Conservation (phyloP, 257 asterid species). For the Gentiana macrophylla region DNA sequence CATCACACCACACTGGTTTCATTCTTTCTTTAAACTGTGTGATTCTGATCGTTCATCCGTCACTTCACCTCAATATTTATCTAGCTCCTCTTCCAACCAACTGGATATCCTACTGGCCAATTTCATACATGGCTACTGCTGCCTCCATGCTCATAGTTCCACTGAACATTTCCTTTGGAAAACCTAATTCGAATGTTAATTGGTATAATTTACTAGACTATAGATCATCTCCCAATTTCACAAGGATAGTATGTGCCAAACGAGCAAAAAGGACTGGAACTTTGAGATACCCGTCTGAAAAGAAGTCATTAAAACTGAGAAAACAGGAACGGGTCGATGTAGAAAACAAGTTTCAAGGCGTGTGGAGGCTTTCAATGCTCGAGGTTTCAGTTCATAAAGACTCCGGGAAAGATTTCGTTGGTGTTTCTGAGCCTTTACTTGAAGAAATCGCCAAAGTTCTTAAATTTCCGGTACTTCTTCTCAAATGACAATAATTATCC, state of each 20-base stretch:
- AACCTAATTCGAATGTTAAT: constrained; percentile 13
- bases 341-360: constrained; percentile 35
- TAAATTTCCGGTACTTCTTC: constrained; percentile 61
- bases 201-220: constrained; percentile 1
- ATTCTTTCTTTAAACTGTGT: too few species aligned
- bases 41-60: too few species aligned
- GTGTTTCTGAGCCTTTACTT: constrained; percentile 61
- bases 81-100: background rate
- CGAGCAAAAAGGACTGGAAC: constrained; percentile 71
- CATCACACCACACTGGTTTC: too few species aligned
- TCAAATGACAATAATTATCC: background rate
- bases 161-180: constrained; percentile 19
- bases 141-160: constrained; percentile 24
- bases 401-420: constrained; percentile 82
- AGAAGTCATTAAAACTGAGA: constrained; percentile 49
- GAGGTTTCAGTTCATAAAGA: constrained; percentile 62
- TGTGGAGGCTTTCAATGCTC: constrained; percentile 79
- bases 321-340: constrained; percentile 25
- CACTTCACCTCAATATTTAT: background rate
- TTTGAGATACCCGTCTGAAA: constrained; percentile 94
- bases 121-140: constrained; percentile 27
- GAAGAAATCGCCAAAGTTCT: constrained; percentile 73
- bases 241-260: constrained; percentile 37
- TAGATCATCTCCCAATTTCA: constrained; percentile 13
- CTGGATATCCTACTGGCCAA: background rate